Conservation (phyloP, 2,329 filamentous ascomycete genomes). For the Colletotrichum agaves region DNA sequence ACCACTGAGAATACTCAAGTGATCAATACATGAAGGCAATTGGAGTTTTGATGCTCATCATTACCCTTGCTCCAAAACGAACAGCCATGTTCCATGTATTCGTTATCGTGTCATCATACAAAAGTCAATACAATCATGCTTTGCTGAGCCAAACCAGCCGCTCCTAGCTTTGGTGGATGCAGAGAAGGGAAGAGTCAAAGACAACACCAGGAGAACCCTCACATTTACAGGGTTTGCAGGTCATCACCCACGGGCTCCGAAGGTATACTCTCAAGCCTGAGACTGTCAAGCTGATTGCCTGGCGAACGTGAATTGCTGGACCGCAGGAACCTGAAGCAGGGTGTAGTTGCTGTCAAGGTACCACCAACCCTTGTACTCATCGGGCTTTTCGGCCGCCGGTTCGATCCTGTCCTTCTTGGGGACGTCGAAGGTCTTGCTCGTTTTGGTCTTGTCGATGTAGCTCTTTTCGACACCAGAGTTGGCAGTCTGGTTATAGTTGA, state of each 20-base stretch:
- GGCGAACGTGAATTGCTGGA: conserved; percentile 1
- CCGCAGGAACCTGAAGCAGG: conserved; percentile 40
- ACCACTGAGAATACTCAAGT: no score
- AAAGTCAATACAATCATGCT: neutral
- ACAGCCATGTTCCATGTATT: neutral
- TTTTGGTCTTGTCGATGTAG: conserved; percentile 46
- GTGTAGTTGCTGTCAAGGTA: conserved; percentile 49
- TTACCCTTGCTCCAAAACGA: neutral
- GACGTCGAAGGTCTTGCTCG: conserved; percentile 46
- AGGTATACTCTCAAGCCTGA: neutral
- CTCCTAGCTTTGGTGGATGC: neutral
- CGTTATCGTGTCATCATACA: neutral
- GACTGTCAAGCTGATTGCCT: neutral
- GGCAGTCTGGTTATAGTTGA: conserved; percentile 55
- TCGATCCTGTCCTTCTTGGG: conserved; percentile 45
- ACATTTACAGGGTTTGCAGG: no score
- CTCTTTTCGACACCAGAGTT: conserved; percentile 45
- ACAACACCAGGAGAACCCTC: no score
- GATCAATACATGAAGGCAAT: no score
- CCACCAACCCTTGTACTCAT: conserved; percentile 50
- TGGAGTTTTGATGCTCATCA: neutral
- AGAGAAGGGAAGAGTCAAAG: neutral
- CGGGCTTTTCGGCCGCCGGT: conserved; percentile 45
- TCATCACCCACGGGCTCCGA: neutral
- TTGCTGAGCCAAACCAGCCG: neutral